Base-by-base conservation (phyloP, 768 basidiomycete genomes). In the Butyriboletus loyo region DNA sequence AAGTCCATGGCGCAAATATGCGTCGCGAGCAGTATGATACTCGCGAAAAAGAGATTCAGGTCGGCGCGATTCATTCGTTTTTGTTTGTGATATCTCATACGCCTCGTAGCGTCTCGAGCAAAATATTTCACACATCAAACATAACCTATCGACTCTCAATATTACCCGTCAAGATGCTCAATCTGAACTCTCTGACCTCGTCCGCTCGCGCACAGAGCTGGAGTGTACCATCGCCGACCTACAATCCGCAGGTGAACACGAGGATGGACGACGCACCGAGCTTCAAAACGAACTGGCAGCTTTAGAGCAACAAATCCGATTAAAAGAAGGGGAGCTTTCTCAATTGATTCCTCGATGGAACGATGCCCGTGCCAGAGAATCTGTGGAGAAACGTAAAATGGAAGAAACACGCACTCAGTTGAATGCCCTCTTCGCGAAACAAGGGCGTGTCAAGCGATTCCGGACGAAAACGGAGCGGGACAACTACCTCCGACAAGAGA, bases 361-460 rank as follows among this genome's bases (percentile, higher is more conserved):
- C 63, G 73, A 75, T 17, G 76, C 80, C 19, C 77, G 83, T 35
- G 69, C 65, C 2, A 71, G 64, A 39, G 85, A 81, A 70, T 70
- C 65, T 41, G 64, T 77, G 40, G 83, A 86, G 72, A 81, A 82
- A 63, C 79, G 82, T 43, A 80, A 75, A 25, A 76, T 97, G 57
- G 92, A 95, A 55, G 83, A 86, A 36, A 84, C 85, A 0, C 83
- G 80, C 46, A 85, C 89, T 1, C 80, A 77, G 41, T 72, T 98
- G 4, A 77, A 80, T 1, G 81, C 87, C 0, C 75, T 99, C 1
- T 93, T 87, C 64, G 86, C 89, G 3, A 98, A 98, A 66, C 93
- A 92, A 66, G 94, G 94, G 2, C 87, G 97, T 21, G 77, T 87
- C 35, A 83, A 84, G 46, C 89, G 88, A 61, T 99, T 97, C 74